Conservation (phyloP, 1,284 basidiomycete genomes). For the Austroboletus rostrupii region DNA sequence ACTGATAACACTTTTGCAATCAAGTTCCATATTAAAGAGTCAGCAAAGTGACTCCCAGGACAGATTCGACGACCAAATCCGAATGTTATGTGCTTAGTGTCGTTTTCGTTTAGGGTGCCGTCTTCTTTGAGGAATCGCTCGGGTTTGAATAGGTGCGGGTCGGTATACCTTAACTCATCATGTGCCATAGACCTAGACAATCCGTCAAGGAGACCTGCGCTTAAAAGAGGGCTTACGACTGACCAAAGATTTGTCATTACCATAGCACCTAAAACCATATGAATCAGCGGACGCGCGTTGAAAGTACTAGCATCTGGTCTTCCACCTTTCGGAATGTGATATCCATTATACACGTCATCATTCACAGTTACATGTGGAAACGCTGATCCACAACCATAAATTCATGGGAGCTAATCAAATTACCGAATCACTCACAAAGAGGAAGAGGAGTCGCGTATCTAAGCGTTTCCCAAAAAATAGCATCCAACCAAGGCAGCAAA, state of each 20-base stretch:
- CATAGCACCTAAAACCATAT: conserved; percentile 1
- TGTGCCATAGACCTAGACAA: not conserved
- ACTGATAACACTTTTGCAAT: no score
- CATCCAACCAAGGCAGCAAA: conserved; percentile 29
- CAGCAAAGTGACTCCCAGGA: not conserved
- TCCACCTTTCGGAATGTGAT: conserved; percentile 4
- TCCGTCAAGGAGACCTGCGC: not conserved
- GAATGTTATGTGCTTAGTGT: not conserved
- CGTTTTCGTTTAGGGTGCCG: not conserved
- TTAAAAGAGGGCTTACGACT: not conserved
- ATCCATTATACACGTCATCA: conserved; percentile 3
- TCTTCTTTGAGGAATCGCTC: not conserved
- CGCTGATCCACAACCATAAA: not conserved
- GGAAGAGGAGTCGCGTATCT: not conserved
- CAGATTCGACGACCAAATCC: not conserved
- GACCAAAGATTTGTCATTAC: conserved; percentile 5
- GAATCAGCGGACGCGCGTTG: not conserved
- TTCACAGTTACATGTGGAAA: conserved; percentile 3
- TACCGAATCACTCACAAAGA: not conserved
- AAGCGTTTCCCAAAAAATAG: conserved; percentile 25
- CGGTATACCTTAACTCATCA: not conserved
- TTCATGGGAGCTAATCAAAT: not conserved
- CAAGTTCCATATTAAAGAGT: not conserved
- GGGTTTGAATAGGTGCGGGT: not conserved
- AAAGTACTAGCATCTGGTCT: not conserved